phyloP scores from a whole-genome alignment of 164 flowering plant species.

The Berberis vulgaris region DNA sequence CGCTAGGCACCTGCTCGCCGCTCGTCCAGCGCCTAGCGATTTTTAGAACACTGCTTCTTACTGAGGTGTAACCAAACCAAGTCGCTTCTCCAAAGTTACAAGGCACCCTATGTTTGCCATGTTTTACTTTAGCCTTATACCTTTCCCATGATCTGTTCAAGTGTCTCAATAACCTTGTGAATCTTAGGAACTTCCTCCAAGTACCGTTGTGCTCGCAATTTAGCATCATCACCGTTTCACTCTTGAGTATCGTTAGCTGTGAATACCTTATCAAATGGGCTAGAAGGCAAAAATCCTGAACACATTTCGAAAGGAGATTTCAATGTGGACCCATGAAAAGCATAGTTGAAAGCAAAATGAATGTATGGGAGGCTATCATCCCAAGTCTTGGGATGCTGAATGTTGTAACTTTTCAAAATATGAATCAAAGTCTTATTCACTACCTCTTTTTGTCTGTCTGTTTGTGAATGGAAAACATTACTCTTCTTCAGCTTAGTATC shows the following conservation, averaged over 20 bases:
- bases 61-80: background rate
- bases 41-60: background rate
- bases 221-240: background rate
- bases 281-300: background rate
- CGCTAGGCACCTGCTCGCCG: too few relatives aligned
- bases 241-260: background rate
- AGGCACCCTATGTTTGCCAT: background rate
- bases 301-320: background rate
- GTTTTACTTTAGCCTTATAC: background rate
- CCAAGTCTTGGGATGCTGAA: background rate
- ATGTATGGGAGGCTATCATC: slow-evolving; percentile 4
- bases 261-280: background rate
- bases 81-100: background rate
- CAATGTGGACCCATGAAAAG: background rate
- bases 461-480: background rate
- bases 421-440: slow-evolving; percentile 2
- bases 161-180: background rate
- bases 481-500: background rate
- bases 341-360: background rate
- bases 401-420: background rate
- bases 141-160: background rate
- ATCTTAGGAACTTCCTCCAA: background rate
- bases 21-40: too few relatives aligned
- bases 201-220: background rate
- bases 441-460: background rate